These are phyloP conservation scores for Talaromyces sp. DNA, from an alignment of 2,329 filamentous ascomycete genomes.

Conservation along the genomic window DNA sequence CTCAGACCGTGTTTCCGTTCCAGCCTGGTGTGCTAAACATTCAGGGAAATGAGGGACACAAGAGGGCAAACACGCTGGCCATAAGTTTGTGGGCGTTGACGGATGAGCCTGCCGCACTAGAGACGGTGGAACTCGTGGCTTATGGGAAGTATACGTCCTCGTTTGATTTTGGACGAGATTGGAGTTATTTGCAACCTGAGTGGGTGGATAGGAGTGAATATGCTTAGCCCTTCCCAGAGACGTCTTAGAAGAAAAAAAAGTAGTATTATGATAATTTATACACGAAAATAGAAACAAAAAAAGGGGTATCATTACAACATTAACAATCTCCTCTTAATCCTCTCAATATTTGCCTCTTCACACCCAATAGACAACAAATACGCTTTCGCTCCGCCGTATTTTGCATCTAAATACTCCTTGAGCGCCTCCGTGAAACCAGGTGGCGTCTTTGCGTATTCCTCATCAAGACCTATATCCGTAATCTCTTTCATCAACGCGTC, in stretches of 20 bases:
- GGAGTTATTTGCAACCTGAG: slow-evolving; percentile 16
- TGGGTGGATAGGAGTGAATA: slow-evolving; percentile 18
- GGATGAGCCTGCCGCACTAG: slow-evolving; percentile 55
- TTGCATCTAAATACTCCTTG: slow-evolving; percentile 55
- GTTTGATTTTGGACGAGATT: slow-evolving; percentile 17
- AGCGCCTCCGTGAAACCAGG: slow-evolving; percentile 63
- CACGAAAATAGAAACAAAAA: not conserved
- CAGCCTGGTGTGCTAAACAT: slow-evolving; percentile 64
- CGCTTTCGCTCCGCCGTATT: slow-evolving; percentile 63
- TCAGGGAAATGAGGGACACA: slow-evolving; percentile 56
- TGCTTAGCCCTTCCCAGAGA: not conserved
- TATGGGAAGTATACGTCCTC: slow-evolving; percentile 32
- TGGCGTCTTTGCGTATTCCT: slow-evolving; percentile 70
- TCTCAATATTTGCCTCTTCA: slow-evolving; percentile 43
- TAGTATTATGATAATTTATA: not conserved
- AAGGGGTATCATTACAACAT: slow-evolving; percentile 23
- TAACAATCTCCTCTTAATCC: slow-evolving; percentile 31
- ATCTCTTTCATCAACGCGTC: slow-evolving; percentile 68
- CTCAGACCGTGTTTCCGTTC: slow-evolving; percentile 69
- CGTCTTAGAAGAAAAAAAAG: not conserved
- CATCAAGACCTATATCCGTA: slow-evolving; percentile 65
- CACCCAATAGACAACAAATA: slow-evolving; percentile 69
- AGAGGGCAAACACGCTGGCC: slow-evolving; percentile 64
- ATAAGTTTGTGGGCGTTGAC: slow-evolving; percentile 68
- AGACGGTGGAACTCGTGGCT: slow-evolving; percentile 52